Base-by-base conservation (phyloP, 78 protist species). In the Pelomyxa schiedti region DNA sequence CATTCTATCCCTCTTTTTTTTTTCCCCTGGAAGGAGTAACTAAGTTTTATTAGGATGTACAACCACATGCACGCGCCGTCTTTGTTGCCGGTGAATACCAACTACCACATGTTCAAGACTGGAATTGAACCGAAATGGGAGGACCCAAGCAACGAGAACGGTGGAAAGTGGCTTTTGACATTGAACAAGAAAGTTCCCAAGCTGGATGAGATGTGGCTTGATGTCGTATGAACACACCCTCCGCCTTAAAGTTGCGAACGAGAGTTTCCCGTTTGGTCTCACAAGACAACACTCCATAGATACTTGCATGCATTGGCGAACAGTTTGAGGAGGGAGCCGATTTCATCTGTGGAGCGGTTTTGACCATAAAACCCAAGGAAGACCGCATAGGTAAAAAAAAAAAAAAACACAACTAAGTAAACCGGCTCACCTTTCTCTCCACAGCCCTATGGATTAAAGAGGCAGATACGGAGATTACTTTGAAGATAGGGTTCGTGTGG, bases 91-190 rank as follows among this genome's bases (percentile, higher is more conserved):
- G 7, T 65, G 30, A 38, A 38, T 8, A 38, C 69, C 7, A 65
- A 4, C 7, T 65, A 8, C 69, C 30, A 65, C 7, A 36, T 65
- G 30, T 65, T 65, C 69, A 65, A 65, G 7, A 4, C 30, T 7
- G 69, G 69, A 65, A 65, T 65, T 4, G 28, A 65, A 7, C 69
- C 69, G 4, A 65, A 65, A 38, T 65, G 69, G 69, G 69, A 65
- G 7, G 69, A 65, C 7, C 69, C 69, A 65, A 65, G 7, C 69
- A 65, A 65, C 69, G 69, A 7, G 8, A 4, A 65, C 30, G 69
- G 69, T 65, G 69, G 69, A 4, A 65, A 65, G 7, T 65, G 69
- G 69, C 30, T 38, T 7, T 35, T 65, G 28, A 65, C 35, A 35
- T 7, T 65, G 43, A 35, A 35, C 69, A 65, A 65, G 69, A 65